Base-by-base conservation (phyloP, 768 basidiomycete genomes). In the Candolleomyces eurysporus region DNA sequence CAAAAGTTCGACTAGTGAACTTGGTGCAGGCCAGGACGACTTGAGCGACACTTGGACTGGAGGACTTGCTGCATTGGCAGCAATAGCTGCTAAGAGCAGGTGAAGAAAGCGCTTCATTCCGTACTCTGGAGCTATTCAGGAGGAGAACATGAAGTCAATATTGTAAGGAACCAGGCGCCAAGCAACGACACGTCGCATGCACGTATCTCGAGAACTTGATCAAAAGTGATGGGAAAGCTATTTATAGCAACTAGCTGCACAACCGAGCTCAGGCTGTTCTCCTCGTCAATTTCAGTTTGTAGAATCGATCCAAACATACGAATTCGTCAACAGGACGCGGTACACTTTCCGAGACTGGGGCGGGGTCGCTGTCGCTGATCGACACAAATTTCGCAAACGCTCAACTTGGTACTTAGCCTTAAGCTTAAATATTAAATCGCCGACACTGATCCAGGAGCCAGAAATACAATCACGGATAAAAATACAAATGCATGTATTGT, bases 21-120 rank as follows among this genome's bases (percentile, higher is more conserved):
- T 81, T 9, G 88, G 83, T 48, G 86, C 85, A 2, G 80, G 74
- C 90, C 90, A 91, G 31, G 86, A 84, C 6, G 89, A 84, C 66
- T 79, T 78, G 54, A 90, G 70, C 43, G 79, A 79, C 21, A 89
- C 82, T 65, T 82, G 84, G 2, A 90, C 81, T 14, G 84, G 82
- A 22, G 86, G 86, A 60, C 68, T 71, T 21, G 68, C 58, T 5
- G 65, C 61, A 14, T 60, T 57, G 7, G 59, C 60, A 13, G 64
- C 59, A 39, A 68, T 42, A 32, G 64, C 67, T 55, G 66, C 67
- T 11, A 66, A 58, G 48, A 75, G 70, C 66, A 71, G 64, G 52
- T 62, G 48, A 22, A 68, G 63, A 19, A 63, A 61, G 58, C 61
- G 61, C 62, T 65, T 70, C 74, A 75, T 75, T 57, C 32, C 40